Evolutionary conservation across 2,329 filamentous ascomycete species (phyloP).

Genomic region (Colletotrichum melonis): DNA sequence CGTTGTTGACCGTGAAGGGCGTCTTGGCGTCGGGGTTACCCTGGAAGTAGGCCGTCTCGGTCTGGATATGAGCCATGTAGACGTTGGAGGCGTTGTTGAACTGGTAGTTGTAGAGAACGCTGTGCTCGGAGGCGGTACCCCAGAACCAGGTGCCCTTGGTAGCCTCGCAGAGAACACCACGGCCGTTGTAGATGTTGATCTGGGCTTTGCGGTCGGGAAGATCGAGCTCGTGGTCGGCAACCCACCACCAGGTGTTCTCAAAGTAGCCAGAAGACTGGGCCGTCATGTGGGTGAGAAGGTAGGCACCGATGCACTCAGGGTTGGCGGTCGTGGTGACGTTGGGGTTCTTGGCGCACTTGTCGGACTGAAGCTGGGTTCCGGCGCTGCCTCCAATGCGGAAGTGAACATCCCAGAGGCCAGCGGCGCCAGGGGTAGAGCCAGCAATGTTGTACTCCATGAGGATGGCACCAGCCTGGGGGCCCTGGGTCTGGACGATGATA

Average conservation of each 20-base stretch:
- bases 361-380: constrained; percentile 84
- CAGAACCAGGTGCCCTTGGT: constrained; percentile 82
- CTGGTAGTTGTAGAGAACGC: constrained; percentile 85
- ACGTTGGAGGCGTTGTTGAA: constrained; percentile 81
- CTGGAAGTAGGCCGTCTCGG: constrained; percentile 91
- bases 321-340: constrained; percentile 70
- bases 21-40: constrained; percentile 79
- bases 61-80: constrained; percentile 87
- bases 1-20: constrained; percentile 69
- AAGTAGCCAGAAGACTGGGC: constrained; percentile 76
- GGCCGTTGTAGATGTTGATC: constrained; percentile 89
- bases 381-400: constrained; percentile 89
- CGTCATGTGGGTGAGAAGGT: constrained; percentile 76
- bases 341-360: constrained; percentile 83
- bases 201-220: constrained; percentile 74
- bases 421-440: constrained; percentile 72
- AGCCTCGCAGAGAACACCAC: constrained; percentile 84
- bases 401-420: constrained; percentile 95
- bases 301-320: constrained; percentile 78
- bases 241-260: constrained; percentile 93
- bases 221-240: constrained; percentile 91
- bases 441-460: constrained; percentile 92
- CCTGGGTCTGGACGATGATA: constrained; percentile 85
- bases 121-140: constrained; percentile 78
- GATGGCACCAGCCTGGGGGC: constrained; percentile 86